These are phyloP conservation scores for Clarkia xantiana DNA, from an alignment of 345 rosid species.

Conservation along the genomic window DNA sequence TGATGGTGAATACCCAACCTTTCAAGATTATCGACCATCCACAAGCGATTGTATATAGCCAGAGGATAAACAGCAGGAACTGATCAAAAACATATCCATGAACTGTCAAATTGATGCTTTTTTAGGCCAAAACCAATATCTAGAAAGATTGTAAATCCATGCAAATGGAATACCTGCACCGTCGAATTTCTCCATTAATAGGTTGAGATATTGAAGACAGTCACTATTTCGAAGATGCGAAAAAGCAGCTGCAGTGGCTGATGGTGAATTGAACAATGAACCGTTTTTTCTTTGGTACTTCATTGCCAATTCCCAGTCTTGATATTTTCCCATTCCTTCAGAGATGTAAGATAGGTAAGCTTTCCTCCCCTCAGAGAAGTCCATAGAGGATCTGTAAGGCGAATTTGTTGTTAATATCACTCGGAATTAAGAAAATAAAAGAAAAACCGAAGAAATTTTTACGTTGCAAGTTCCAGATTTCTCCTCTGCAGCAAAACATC, in stretches of 20 bases:
- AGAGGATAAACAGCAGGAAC: slow-evolving; percentile 70
- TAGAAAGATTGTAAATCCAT: not conserved
- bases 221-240: slow-evolving; percentile 30
- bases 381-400: slow-evolving; percentile 14
- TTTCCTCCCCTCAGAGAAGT: slow-evolving; percentile 30
- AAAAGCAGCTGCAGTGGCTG: slow-evolving; percentile 73
- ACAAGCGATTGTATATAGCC: slow-evolving; percentile 40
- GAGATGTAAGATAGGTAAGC: slow-evolving; percentile 51
- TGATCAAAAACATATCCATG: slow-evolving; percentile 23
- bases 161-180: slow-evolving; percentile 33
- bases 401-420: no score
- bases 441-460: no score
- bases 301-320: slow-evolving; percentile 50
- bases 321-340: slow-evolving; percentile 46
- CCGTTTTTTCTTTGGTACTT: slow-evolving; percentile 66
- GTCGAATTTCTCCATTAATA: slow-evolving; percentile 44
- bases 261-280: slow-evolving; percentile 74
- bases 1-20: slow-evolving; percentile 56
- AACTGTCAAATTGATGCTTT: not conserved
- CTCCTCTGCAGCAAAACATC: slow-evolving; percentile 36
- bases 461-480: slow-evolving; percentile 51
- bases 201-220: slow-evolving; percentile 49
- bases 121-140: not conserved
- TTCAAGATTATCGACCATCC: slow-evolving; percentile 41
- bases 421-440: no score